Conservation (phyloP, 805 yeast genomes). For the Schizosaccharomyces octosporus region DNA sequence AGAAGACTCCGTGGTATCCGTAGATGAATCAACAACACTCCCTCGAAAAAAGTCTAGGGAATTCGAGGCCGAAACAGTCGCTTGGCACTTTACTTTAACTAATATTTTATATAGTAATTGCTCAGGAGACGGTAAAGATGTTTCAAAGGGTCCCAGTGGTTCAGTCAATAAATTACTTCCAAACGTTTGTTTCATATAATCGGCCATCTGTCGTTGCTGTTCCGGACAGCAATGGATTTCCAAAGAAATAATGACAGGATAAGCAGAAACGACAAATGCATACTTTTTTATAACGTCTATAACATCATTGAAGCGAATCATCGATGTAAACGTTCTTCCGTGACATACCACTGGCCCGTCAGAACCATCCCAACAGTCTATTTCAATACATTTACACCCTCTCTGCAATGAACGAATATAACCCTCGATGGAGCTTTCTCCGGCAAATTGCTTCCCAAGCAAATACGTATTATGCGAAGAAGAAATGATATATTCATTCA, state of each 20-base stretch:
- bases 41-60: background rate
- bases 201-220: slow-evolving; percentile 38
- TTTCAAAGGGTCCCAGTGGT: slow-evolving; percentile 15
- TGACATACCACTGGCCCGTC: slow-evolving; percentile 62
- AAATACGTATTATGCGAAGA: slow-evolving; percentile 90
- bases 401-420: slow-evolving; percentile 66
- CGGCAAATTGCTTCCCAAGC: slow-evolving; percentile 68
- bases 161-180: slow-evolving; percentile 29
- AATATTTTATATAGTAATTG: slow-evolving; percentile 46
- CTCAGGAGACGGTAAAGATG: slow-evolving; percentile 43
- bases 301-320: slow-evolving; percentile 46
- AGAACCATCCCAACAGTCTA: slow-evolving; percentile 76
- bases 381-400: slow-evolving; percentile 86
- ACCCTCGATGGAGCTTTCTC: slow-evolving; percentile 70
- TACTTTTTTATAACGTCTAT: slow-evolving; percentile 51
- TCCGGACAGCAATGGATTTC: slow-evolving; percentile 56
- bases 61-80: background rate
- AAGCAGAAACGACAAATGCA: slow-evolving; percentile 70
- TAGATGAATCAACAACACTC: background rate
- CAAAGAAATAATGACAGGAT: slow-evolving; percentile 62
- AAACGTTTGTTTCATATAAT: slow-evolving; percentile 28
- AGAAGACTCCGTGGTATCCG: slow-evolving; percentile 5
- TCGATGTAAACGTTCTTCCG: slow-evolving; percentile 60
- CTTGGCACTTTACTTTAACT: slow-evolving; percentile 44
- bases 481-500: slow-evolving; percentile 69